Evolutionary conservation across 2,329 filamentous ascomycete genomes (phyloP).

Genomic region (Fusarium pilosicola): DNA sequence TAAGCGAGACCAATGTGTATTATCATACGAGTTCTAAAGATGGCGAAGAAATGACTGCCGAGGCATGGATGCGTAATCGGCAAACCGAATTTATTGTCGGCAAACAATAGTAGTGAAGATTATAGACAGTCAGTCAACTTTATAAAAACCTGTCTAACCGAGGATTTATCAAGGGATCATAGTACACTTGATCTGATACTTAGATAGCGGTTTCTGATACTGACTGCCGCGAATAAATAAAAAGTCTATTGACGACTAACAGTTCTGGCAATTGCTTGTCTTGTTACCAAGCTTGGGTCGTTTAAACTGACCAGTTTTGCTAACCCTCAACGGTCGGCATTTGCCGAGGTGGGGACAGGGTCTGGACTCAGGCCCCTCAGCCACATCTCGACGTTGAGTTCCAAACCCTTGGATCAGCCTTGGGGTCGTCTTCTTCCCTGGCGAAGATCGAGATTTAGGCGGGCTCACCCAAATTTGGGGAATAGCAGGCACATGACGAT

Average conservation of each 20-base stretch:
- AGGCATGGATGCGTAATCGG: neutral
- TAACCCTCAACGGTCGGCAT: constrained; percentile 33
- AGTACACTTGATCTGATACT: neutral
- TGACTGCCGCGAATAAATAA: neutral
- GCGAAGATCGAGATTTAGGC: constrained; percentile 31
- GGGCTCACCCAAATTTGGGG: constrained; percentile 1
- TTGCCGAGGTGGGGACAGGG: constrained; percentile 28
- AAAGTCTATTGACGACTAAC: neutral
- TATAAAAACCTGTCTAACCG: neutral
- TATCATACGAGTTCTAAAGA: neutral
- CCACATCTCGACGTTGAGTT: constrained; percentile 27
- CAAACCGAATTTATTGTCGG: neutral
- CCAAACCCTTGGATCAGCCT: constrained; percentile 30
- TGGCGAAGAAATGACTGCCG: constrained; percentile 4
- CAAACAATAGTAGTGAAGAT: neutral
- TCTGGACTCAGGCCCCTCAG: constrained; percentile 36
- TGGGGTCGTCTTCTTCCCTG: constrained; percentile 18
- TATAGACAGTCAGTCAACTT: neutral
- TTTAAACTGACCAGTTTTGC: neutral
- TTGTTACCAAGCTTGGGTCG: neutral
- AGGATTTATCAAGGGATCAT: neutral
- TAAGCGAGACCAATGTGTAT: neutral
- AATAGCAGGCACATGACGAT: constrained; percentile 25
- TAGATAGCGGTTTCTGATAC: neutral
- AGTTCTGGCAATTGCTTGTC: neutral